Conservation (phyloP, 2,329 filamentous ascomycete genomes). For the Talaromyces islandicus region DNA sequence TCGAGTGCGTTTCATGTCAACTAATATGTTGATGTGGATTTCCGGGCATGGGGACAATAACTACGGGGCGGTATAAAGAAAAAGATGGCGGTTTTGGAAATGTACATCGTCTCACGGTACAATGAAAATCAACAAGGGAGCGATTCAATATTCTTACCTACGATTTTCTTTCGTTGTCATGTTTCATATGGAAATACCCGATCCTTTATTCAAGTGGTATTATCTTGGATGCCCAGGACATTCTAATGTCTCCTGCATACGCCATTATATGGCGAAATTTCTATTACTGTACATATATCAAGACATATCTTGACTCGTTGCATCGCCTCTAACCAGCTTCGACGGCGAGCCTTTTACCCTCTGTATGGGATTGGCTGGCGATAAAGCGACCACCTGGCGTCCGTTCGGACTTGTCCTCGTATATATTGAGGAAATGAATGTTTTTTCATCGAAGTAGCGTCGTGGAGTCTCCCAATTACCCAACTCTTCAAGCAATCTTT, state of each 20-base stretch:
- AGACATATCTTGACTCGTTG: background rate
- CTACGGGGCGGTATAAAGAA: background rate
- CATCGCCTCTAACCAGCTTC: background rate
- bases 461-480: background rate
- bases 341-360: background rate
- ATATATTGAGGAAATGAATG: background rate
- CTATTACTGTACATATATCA: background rate
- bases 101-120: background rate
- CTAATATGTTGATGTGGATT: background rate
- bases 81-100: background rate
- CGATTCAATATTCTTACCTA: background rate
- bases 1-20: background rate
- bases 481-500: conserved; percentile 61
- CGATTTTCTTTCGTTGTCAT: background rate
- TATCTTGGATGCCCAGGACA: background rate
- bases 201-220: background rate
- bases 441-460: background rate
- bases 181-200: background rate
- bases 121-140: background rate
- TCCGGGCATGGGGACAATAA: background rate
- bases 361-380: background rate
- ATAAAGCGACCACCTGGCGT: background rate
- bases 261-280: background rate
- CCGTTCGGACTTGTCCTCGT: background rate
- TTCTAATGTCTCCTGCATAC: background rate